phyloP scores from a whole-genome alignment of 305 asterid genomes.

The Stenogyne calaminthoides region DNA sequence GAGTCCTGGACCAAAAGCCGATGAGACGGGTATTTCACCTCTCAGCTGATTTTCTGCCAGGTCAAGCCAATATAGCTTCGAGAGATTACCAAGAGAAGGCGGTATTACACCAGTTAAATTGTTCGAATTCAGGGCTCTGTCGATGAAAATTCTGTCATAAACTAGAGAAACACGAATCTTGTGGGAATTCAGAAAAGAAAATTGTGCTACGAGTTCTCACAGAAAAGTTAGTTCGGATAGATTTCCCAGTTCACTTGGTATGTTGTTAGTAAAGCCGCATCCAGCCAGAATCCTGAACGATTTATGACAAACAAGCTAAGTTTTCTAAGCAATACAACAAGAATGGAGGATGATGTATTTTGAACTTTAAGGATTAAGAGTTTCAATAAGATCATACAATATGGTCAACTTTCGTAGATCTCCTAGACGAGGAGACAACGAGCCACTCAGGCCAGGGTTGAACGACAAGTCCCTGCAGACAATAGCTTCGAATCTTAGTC shows the following conservation, averaged over 20 bases:
- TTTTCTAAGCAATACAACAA: background rate
- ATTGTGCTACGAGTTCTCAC: slow-evolving; percentile 46
- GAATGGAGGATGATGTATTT: background rate
- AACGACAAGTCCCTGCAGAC: slow-evolving; percentile 81
- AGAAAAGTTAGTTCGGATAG: slow-evolving; percentile 72
- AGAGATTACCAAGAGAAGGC: slow-evolving; percentile 74
- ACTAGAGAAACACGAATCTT: background rate
- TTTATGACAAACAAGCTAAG: slow-evolving; percentile 4
- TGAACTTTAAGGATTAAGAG: slow-evolving; percentile 15
- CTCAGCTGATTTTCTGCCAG: slow-evolving; percentile 81
- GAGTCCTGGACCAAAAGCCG: slow-evolving; percentile 60
- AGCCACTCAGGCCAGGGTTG: slow-evolving; percentile 79
- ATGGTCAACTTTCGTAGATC: slow-evolving; percentile 70
- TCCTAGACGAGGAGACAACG: slow-evolving; percentile 78
- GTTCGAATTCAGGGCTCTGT: slow-evolving; percentile 87
- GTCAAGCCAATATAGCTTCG: slow-evolving; percentile 87
- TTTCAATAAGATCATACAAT: slow-evolving; percentile 53
- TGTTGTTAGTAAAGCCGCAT: slow-evolving; percentile 74
- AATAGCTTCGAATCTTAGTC: slow-evolving; percentile 19
- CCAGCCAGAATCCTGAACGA: slow-evolving; percentile 86
- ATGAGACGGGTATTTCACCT: slow-evolving; percentile 80
- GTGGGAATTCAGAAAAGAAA: background rate
- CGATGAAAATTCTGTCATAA: slow-evolving; percentile 11
- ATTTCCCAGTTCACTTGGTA: slow-evolving; percentile 83
- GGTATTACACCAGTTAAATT: slow-evolving; percentile 88